A percentile compares a stretch with the other conserved stretches of the same genome.
Evolutionary conservation across 768 basidiomycete species (phyloP).

Genomic region (Astraeus odoratus): DNA sequence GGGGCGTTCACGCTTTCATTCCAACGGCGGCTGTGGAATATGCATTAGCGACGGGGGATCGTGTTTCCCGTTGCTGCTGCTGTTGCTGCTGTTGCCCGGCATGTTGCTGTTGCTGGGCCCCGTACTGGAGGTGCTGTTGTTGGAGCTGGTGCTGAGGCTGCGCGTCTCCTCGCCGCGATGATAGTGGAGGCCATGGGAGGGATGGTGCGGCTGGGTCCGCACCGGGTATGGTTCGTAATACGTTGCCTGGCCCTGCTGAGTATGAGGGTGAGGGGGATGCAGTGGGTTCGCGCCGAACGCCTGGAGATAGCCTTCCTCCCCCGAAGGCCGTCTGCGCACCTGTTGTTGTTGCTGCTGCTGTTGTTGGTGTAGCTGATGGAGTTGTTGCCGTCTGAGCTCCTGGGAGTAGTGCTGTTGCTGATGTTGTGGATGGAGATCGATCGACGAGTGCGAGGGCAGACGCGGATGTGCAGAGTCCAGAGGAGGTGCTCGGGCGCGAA

Average conservation of each 20-base stretch:
- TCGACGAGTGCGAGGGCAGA: slow-evolving; percentile 48
- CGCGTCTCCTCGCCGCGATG: slow-evolving; percentile 29
- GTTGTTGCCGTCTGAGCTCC: slow-evolving; percentile 41
- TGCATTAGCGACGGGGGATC: slow-evolving; percentile 34
- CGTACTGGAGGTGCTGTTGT: neutral
- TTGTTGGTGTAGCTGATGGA: slow-evolving; percentile 31
- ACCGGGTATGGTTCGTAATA: slow-evolving; percentile 19
- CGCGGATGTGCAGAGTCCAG: slow-evolving; percentile 40
- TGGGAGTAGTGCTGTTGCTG: slow-evolving; percentile 36
- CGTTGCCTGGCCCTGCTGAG: slow-evolving; percentile 20
- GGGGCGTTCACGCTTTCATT: slow-evolving; percentile 43
- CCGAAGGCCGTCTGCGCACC: slow-evolving; percentile 28
- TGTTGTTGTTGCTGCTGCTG: slow-evolving; percentile 31
- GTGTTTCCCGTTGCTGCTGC: slow-evolving; percentile 12
- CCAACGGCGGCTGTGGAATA: slow-evolving; percentile 43
- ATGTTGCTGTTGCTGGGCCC: neutral
- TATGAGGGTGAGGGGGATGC: slow-evolving; percentile 23
- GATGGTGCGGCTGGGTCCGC: slow-evolving; percentile 17
- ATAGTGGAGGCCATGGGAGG: slow-evolving; percentile 29
- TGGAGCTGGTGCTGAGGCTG: slow-evolving; percentile 6
- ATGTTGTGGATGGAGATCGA: slow-evolving; percentile 24
- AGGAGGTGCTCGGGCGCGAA: slow-evolving; percentile 39
- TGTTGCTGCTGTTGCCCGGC: neutral
- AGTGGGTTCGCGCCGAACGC: slow-evolving; percentile 28
- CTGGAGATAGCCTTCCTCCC: slow-evolving; percentile 32